Conservation (phyloP, 2,329 filamentous ascomycete genomes). For the Leptographium lundbergii region DNA sequence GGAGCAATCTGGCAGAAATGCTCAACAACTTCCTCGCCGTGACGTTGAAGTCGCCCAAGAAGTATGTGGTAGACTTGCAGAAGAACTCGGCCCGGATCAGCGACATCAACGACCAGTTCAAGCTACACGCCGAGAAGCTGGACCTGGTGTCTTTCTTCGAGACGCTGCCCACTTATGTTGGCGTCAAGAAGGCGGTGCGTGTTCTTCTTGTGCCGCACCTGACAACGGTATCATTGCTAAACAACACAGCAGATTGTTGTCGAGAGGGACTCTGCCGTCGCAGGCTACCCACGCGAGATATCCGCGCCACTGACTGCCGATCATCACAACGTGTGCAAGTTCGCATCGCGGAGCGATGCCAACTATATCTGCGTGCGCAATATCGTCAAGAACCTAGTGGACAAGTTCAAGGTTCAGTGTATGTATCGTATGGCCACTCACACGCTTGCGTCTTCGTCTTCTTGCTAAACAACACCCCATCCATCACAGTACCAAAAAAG, state of each 20-base stretch:
- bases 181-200: background rate
- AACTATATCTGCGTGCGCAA: background rate
- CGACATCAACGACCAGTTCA: conserved; percentile 20
- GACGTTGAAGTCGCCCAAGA: background rate
- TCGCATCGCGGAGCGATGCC: background rate
- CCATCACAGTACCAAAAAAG: no score
- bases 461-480: no score
- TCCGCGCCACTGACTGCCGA: conserved; percentile 12
- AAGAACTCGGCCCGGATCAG: conserved; percentile 9
- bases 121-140: conserved; percentile 12
- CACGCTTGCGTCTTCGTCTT: no score
- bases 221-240: background rate
- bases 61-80: conserved; percentile 13
- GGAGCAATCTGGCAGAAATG: conserved; percentile 1
- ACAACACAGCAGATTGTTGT: conserved; percentile 9
- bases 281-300: conserved; percentile 13
- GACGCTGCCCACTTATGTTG: conserved; percentile 12
- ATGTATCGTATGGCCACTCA: no score
- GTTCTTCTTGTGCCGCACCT: background rate
- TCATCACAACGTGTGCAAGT: conserved; percentile 15
- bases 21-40: conserved; percentile 6
- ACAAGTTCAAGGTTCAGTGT: background rate
- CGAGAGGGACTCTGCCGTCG: conserved; percentile 12
- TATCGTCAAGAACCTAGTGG: background rate
- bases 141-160: conserved; percentile 20